phyloP scores from a whole-genome alignment of 495 filamentous ascomycete genomes.

The Podospora comata region DNA sequence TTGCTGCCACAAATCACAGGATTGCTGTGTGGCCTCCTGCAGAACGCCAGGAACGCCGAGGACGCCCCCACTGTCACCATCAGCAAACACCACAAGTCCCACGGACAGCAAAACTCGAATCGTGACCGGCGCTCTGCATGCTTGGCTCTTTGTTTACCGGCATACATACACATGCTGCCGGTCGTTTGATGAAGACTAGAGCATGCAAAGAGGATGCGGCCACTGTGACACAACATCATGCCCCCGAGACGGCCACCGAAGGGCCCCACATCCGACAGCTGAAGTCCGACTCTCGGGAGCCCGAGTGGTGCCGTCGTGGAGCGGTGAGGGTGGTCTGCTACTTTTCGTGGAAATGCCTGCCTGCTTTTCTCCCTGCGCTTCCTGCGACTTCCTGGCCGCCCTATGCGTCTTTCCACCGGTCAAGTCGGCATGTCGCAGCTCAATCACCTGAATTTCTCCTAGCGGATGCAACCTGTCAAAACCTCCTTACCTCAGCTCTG shows the following conservation, averaged over 20 bases:
- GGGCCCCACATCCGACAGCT: not conserved
- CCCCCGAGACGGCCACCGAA: slow-evolving; percentile 2
- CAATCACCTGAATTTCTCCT: slow-evolving; percentile 22
- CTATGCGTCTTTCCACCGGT: slow-evolving; percentile 19
- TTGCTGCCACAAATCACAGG: not conserved
- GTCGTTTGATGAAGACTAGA: slow-evolving; percentile 8
- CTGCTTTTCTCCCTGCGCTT: not conserved
- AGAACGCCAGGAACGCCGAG: not conserved
- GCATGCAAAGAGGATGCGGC: slow-evolving; percentile 7
- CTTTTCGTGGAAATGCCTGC: not conserved
- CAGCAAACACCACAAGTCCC: not conserved
- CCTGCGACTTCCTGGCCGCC: not conserved
- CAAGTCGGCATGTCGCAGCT: slow-evolving; percentile 21
- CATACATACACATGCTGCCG: not conserved
- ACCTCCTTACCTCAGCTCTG: not conserved
- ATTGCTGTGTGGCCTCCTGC: not conserved
- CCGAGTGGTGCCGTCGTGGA: not conserved
- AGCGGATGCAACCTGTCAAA: slow-evolving; percentile 6
- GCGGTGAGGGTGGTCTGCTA: not conserved
- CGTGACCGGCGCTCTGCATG: not conserved
- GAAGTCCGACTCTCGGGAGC: slow-evolving; percentile 3
- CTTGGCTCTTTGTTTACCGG: not conserved
- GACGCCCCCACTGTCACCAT: not conserved
- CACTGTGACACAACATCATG: slow-evolving; percentile 15
- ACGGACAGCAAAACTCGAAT: not conserved